These are phyloP conservation scores for Vairimorpha necatrix DNA, from an alignment of 371 early-diverging fungal genomes.

Conservation along the genomic window DNA sequence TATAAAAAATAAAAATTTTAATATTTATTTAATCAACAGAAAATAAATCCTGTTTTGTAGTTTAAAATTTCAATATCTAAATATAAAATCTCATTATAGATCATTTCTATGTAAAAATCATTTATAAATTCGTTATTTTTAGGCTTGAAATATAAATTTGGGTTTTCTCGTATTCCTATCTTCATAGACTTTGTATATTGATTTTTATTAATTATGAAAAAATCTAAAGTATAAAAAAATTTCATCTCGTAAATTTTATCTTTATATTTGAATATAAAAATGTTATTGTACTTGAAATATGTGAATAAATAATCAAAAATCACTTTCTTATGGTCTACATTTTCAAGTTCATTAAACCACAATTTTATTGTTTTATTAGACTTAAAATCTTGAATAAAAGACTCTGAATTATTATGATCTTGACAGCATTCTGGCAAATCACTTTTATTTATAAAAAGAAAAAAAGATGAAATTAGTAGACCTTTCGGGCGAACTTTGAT, in stretches of 20 bases:
- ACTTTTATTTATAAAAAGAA: conserved; percentile 39
- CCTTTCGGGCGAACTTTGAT: conserved; percentile 47
- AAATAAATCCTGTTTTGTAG: conserved; percentile 35
- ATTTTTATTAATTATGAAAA: too few relatives aligned
- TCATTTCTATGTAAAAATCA: conserved; percentile 20
- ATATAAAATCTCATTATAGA: conserved; percentile 9
- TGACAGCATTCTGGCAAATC: conserved; percentile 45
- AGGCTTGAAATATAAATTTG: background rate
- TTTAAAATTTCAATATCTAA: conserved; percentile 9
- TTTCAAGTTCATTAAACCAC: background rate
- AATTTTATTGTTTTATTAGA: background rate
- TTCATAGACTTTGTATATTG: conserved; percentile 5
- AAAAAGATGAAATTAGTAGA: conserved; percentile 56
- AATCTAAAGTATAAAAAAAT: conserved; percentile 44
- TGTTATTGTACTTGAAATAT: conserved; percentile 43
- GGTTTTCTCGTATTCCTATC: conserved; percentile 45
- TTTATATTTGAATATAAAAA: conserved; percentile 21
- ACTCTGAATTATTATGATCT: background rate
- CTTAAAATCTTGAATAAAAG: too few relatives aligned
- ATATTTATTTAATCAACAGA: background rate
- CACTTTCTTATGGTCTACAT: background rate
- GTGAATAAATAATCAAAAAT: conserved; percentile 52
- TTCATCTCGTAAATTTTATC: conserved; percentile 47
- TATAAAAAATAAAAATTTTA: background rate
- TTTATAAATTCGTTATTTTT: conserved; percentile 27